Evolutionary conservation across 176 grass and related monocot genomes (phyloP).

Genomic region (Musa acuminata): DNA sequence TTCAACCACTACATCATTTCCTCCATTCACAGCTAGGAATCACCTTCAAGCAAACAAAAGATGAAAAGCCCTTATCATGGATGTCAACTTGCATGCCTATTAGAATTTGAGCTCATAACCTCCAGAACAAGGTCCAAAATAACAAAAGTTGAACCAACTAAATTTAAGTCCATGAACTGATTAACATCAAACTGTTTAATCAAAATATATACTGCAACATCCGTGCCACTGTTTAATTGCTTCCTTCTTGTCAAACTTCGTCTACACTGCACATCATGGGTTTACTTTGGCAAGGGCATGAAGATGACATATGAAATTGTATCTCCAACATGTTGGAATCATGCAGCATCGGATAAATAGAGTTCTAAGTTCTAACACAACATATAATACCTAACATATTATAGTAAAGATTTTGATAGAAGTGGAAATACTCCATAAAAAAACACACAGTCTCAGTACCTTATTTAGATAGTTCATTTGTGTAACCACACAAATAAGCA

Average conservation of each 20-base stretch:
- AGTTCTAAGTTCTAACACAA: background rate
- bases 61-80: background rate
- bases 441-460: conserved; percentile 23
- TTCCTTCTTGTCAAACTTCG: background rate
- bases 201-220: too few species aligned
- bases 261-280: too few species aligned
- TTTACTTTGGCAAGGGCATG: too few species aligned
- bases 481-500: conserved; percentile 62
- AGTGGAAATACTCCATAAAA: background rate
- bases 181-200: too few species aligned
- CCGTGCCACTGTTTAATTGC: background rate
- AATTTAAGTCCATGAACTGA: too few species aligned
- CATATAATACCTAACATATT: background rate
- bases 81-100: background rate
- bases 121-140: too few species aligned
- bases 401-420: background rate
- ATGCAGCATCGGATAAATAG: background rate
- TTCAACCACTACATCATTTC: background rate
- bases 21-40: background rate
- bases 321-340: too few species aligned
- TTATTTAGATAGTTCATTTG: conserved; percentile 97
- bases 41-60: background rate
- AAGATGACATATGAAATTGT: background rate
- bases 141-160: too few species aligned
- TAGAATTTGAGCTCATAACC: too few species aligned